Evolutionary conservation across 352 stramenopile species (phyloP).

Genomic region (Aphanomyces euteiches): DNA sequence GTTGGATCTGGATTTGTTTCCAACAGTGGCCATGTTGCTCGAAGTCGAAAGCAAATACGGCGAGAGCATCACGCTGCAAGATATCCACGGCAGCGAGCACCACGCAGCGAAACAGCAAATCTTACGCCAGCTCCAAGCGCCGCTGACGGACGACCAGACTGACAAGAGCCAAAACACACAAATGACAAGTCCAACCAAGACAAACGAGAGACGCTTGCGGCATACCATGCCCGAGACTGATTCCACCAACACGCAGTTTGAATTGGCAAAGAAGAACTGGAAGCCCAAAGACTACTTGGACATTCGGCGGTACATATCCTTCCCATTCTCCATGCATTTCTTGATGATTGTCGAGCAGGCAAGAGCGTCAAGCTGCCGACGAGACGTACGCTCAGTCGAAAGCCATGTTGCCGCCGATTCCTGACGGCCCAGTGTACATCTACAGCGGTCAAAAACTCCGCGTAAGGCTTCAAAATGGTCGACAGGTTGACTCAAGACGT

Average conservation of each 20-base stretch:
- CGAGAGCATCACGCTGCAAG: slow-evolving; percentile 84
- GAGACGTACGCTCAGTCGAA: slow-evolving; percentile 33
- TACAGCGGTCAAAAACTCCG: slow-evolving; percentile 86
- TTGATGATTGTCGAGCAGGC: neutral
- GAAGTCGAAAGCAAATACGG: slow-evolving; percentile 90
- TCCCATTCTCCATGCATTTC: neutral
- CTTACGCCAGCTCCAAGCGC: slow-evolving; percentile 9
- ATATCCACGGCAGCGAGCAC: slow-evolving; percentile 63
- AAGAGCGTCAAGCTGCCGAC: slow-evolving; percentile 41
- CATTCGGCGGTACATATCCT: slow-evolving; percentile 38
- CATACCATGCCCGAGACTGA: slow-evolving; percentile 70
- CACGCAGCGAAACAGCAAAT: slow-evolving; percentile 24
- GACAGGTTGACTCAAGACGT: neutral
- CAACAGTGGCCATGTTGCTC: slow-evolving; percentile 64
- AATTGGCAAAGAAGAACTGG: slow-evolving; percentile 45
- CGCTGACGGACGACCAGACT: neutral
- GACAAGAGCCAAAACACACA: slow-evolving; percentile 8
- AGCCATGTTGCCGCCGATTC: slow-evolving; percentile 23
- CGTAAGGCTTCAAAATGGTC: slow-evolving; percentile 33
- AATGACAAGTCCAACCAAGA: slow-evolving; percentile 6
- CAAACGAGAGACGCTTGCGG: neutral
- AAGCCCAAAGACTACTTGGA: slow-evolving; percentile 58
- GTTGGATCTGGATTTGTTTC: slow-evolving; percentile 70
- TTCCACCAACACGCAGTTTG: slow-evolving; percentile 61
- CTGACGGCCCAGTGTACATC: slow-evolving; percentile 56